Evolutionary conservation across 78 protist genomes (phyloP), one percentile per base, ranked within the genome.

Genomic region (Cyanophora paradoxa): DNA sequence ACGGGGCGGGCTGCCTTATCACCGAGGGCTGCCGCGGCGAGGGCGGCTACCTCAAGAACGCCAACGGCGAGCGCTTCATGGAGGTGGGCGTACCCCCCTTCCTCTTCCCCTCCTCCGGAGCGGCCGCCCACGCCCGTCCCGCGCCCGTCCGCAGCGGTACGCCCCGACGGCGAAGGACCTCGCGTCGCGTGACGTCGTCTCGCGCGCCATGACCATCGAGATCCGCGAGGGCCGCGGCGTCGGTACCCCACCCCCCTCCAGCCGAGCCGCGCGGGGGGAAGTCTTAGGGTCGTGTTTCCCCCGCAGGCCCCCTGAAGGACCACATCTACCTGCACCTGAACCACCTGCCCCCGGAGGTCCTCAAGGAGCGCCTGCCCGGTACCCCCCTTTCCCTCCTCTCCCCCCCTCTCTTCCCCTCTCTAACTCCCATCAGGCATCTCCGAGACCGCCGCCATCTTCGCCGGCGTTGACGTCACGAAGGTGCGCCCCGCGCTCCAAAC

Each of bases 21-120:
- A 97, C 99, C 16, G 99, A 97, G 69, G 99, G 99, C 48, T 87
- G 90, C 48, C 92, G 99, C 46, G 99, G 99, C 36, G 99, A 97
- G 84, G 99, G 99, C 28, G 99, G 99, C 41, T 82, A 82, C 83
- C 89, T 97, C 33, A 57, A 92, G 75, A 97, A 97, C 90, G 13
- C 74, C 19, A 82, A 87, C 63, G 99, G 99, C 62, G 96, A 96
- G 86, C 95, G 98, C 61, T 97, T 90, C 88, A 97, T 97, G 99
- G 97, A 92, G 79, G 79, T 73, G 67, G 22, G 62, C 11, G 62
- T n/a, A n/a, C n/a, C n/a, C n/a, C n/a, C n/a, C n/a, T 22, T 16
- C 54, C 54, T 46, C 20, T 46, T 16, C 54, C 19, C 54, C 54
- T 46, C 54, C n/a, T n/a, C n/a, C n/a, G n/a, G n/a, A n/a, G n/a